phyloP scores from a whole-genome alignment of 768 basidiomycete genomes.

The Rhodotorula sphaerocarpa region DNA sequence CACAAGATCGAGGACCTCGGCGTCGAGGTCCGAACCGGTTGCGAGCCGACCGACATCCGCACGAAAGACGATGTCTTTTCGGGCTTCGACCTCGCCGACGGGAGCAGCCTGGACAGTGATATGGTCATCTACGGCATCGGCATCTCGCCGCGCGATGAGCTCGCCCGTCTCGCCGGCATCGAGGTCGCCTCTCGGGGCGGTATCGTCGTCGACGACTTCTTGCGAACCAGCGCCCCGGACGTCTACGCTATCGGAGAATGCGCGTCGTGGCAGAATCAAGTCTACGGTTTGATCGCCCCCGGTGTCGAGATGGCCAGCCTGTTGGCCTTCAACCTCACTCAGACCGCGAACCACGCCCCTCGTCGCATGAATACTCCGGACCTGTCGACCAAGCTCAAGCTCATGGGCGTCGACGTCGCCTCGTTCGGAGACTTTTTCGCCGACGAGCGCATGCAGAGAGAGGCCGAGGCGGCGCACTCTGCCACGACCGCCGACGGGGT shows the following conservation, averaged over 20 bases:
- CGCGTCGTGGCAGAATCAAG: conserved; percentile 52
- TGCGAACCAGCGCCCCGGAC: conserved; percentile 54
- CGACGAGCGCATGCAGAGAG: conserved; percentile 46
- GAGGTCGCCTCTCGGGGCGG: conserved; percentile 52
- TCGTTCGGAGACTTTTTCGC: conserved; percentile 68
- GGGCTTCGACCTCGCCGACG: conserved; percentile 53
- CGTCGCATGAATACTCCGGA: conserved; percentile 58
- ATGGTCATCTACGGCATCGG: conserved; percentile 61
- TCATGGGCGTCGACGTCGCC: conserved; percentile 53
- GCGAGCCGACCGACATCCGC: conserved; percentile 45
- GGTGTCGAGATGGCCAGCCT: conserved; percentile 64
- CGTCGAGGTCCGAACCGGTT: conserved; percentile 52
- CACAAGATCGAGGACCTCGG: conserved; percentile 57
- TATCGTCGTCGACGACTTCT: conserved; percentile 53
- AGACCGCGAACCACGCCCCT: conserved; percentile 47
- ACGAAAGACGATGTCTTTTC: conserved; percentile 47
- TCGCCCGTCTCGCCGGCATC: conserved; percentile 55
- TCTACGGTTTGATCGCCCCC: conserved; percentile 69
- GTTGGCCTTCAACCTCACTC: conserved; percentile 59
- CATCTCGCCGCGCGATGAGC: conserved; percentile 61
- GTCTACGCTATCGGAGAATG: conserved; percentile 72
- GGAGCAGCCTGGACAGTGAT: conserved; percentile 49
- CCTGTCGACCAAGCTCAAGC: conserved; percentile 61
- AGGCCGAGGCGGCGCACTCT: conserved; percentile 19
- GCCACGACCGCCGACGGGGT: conserved; percentile 16